Percentiles rank a stretch among this genome's conserved stretches.
Evolutionary conservation across 1,139 yeast species (phyloP).

Genomic region (Nematodospora anomalae): DNA sequence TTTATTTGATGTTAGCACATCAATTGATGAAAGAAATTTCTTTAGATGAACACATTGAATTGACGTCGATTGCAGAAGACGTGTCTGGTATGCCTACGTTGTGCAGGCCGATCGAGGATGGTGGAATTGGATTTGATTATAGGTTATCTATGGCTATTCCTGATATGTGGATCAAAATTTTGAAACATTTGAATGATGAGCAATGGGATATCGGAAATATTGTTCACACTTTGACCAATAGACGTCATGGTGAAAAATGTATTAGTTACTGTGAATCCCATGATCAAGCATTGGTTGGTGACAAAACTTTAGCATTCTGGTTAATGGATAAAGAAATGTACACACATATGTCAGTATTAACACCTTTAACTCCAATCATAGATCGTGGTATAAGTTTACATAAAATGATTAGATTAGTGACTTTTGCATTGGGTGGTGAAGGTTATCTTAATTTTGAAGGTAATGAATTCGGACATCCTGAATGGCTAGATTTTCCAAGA

Average conservation of each 20-base stretch:
- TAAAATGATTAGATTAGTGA: conserved; percentile 82
- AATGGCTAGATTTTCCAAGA: conserved; percentile 97
- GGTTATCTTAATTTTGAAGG: conserved; percentile 96
- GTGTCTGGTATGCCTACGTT: conserved; percentile 97
- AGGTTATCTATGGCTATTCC: conserved; percentile 96
- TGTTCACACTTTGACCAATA: conserved; percentile 78
- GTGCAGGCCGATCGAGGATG: conserved; percentile 67
- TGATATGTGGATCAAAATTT: conserved; percentile 96
- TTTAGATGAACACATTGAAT: conserved; percentile 41
- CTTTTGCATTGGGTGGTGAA: conserved; percentile 92
- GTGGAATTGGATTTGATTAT: conserved; percentile 94
- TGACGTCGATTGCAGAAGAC: conserved; percentile 90
- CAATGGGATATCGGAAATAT: conserved; percentile 89
- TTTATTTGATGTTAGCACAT: conserved; percentile 87
- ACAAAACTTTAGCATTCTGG: conserved; percentile 96
- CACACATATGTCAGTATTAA: conserved; percentile 82
- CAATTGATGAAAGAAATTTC: conserved; percentile 60
- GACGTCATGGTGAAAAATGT: conserved; percentile 87
- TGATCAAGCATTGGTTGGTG: conserved; percentile 97
- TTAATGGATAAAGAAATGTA: conserved; percentile 98
- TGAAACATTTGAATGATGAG: conserved; percentile 82
- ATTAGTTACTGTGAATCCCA: conserved; percentile 94
- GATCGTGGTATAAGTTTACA: conserved; percentile 91
- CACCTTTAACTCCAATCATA: conserved; percentile 71
- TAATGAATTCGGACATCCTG: conserved; percentile 98